A percentile compares a stretch with the other conserved stretches of the same genome.
phyloP scores from a whole-genome alignment of 2,329 filamentous ascomycete species.

The Bipolaris victoriae region DNA sequence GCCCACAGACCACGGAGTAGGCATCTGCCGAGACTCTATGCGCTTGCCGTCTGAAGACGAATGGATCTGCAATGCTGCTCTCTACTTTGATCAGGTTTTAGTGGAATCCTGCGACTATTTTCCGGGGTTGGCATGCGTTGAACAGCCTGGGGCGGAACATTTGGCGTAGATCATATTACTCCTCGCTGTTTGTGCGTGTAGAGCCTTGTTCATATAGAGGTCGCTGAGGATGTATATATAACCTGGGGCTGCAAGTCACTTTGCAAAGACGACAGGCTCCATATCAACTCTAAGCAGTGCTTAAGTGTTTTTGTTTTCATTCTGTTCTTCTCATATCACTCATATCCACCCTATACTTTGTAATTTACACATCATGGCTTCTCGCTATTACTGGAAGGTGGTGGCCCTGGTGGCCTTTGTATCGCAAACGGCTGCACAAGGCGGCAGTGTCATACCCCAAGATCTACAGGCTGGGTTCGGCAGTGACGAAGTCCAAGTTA shows the following conservation, averaged over 20 bases:
- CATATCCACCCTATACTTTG: neutral
- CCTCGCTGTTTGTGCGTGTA: no score
- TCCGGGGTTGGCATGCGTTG: conserved; percentile 11
- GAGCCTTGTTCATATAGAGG: neutral
- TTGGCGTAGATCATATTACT: conserved; percentile 4
- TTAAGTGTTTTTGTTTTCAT: neutral
- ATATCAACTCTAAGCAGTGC: neutral
- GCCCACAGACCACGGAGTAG: conserved; percentile 12
- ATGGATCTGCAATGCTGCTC: conserved; percentile 8
- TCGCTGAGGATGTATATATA: conserved; percentile 29
- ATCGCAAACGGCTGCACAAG: conserved; percentile 18
- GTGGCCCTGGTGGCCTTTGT: conserved; percentile 4
- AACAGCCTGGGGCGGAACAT: conserved; percentile 24
- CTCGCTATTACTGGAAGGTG: conserved; percentile 11
- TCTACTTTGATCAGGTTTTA: conserved; percentile 12
- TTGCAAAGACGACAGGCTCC: neutral
- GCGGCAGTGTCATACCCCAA: conserved; percentile 20
- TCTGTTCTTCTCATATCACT: neutral
- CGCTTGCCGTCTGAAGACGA: conserved; percentile 25
- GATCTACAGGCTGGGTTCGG: conserved; percentile 32
- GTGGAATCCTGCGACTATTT: conserved; percentile 10
- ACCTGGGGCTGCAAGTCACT: conserved; percentile 13
- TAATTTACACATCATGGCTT: conserved; percentile 19
- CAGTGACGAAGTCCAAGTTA: conserved; percentile 37
- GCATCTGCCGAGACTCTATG: conserved; percentile 13